These are phyloP conservation scores for Fusarium sp. DNA, from an alignment of 2,329 filamentous ascomycete genomes.

Conservation along the genomic window DNA sequence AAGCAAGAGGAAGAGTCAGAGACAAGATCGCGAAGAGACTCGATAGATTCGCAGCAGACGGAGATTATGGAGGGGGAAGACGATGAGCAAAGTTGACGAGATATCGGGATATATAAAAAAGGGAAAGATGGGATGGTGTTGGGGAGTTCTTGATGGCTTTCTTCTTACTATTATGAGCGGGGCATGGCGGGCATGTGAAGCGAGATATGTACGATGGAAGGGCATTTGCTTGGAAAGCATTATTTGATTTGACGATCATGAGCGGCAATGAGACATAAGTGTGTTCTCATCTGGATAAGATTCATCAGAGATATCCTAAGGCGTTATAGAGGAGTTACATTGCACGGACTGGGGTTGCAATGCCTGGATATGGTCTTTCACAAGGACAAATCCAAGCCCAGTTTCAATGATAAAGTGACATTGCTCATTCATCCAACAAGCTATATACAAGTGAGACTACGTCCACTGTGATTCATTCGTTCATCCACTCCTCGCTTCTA, in stretches of 20 bases:
- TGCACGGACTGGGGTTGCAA: not conserved
- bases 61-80: slow-evolving; percentile 19
- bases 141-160: slow-evolving; percentile 15
- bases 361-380: slow-evolving; percentile 37
- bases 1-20: not conserved
- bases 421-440: slow-evolving; percentile 2
- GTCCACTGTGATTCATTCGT: not conserved
- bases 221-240: slow-evolving; percentile 5
- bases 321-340: slow-evolving; percentile 18
- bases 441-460: not conserved
- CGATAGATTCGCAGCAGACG: slow-evolving; percentile 27
- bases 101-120: not conserved
- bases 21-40: slow-evolving; percentile 18
- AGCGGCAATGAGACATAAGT: slow-evolving; percentile 14
- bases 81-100: slow-evolving; percentile 1
- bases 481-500: not conserved
- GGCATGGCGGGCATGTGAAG: slow-evolving; percentile 7
- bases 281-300: slow-evolving; percentile 12
- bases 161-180: slow-evolving; percentile 6
- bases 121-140: slow-evolving; percentile 9
- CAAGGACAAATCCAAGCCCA: not conserved
- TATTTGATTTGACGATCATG: slow-evolving; percentile 14
- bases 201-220: not conserved
- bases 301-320: slow-evolving; percentile 28
- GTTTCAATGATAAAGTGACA: slow-evolving; percentile 4